Percentiles rank a stretch among this genome's conserved stretches.
Evolutionary conservation across 2,329 filamentous ascomycete species (phyloP).

Genomic region (Phialophora chinensis): DNA sequence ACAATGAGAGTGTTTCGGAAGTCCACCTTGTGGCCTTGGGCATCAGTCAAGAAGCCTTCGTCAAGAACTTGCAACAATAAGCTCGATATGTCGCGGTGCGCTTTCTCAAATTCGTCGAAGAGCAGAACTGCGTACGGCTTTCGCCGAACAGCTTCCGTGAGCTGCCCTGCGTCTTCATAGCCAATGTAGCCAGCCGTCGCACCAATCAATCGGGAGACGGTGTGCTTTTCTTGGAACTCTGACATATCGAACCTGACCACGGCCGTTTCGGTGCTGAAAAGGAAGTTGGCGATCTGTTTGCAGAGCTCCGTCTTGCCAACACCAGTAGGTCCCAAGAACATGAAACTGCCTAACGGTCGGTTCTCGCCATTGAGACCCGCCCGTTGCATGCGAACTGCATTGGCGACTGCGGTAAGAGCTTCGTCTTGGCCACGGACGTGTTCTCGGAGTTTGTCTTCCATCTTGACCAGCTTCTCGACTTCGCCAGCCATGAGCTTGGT

Average conservation of each 20-base stretch:
- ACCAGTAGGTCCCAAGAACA: slow-evolving; percentile 96
- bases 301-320: slow-evolving; percentile 97
- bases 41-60: slow-evolving; percentile 93
- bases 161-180: slow-evolving; percentile 93
- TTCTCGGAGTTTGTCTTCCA: slow-evolving; percentile 87
- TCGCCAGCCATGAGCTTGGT: slow-evolving; percentile 91
- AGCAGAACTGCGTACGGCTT: slow-evolving; percentile 95
- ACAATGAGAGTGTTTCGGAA: slow-evolving; percentile 97
- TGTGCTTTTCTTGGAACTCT: slow-evolving; percentile 97
- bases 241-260: slow-evolving; percentile 97
- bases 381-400: slow-evolving; percentile 91
- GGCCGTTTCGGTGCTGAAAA: slow-evolving; percentile 90
- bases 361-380: slow-evolving; percentile 92
- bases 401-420: slow-evolving; percentile 85
- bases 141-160: slow-evolving; percentile 91
- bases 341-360: slow-evolving; percentile 88
- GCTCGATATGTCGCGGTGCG: slow-evolving; percentile 91
- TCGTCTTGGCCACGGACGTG: slow-evolving; percentile 93
- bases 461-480: slow-evolving; percentile 90
- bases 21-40: slow-evolving; percentile 94
- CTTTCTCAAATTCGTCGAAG: slow-evolving; percentile 98
- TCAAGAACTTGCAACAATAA: slow-evolving; percentile 92
- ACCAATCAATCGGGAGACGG: slow-evolving; percentile 89
- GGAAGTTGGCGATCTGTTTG: slow-evolving; percentile 90
- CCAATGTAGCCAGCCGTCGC: slow-evolving; percentile 94